Evolutionary conservation across 495 filamentous ascomycete species (phyloP), one percentile per base, ranked within the genome.

Genomic region (Hypomontagnella submonticulosa): DNA sequence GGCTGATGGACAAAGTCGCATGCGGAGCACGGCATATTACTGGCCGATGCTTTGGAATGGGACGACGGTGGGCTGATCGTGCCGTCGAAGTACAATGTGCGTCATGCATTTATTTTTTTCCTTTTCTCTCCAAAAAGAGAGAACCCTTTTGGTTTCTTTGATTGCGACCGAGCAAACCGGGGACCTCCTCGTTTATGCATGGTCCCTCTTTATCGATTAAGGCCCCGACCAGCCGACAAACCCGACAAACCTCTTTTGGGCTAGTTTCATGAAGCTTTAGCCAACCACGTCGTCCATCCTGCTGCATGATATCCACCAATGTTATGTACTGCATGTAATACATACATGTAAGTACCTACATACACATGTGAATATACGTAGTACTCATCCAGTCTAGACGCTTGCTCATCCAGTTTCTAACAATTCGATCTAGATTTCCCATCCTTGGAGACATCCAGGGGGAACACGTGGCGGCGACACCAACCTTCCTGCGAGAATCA

Each of bases 351-450:
- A 18, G 15, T 15, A 44, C 16, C 11, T 16, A 20, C 1, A 19
- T 19, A 4, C 15, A 18, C 23, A 20, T 19, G 9, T 44, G n/a
- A 3, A 27, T 27, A 6, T 6, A 27, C 3, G 23, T 27, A 27
- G 10, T 12, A 2, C 36, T 2, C 36, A 13, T 38, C 3, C 36
- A 38, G 36, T 13, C 9, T 38, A 3, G 36, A 11, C 36, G 11
- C 38, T 19, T 47, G 51, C 27, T 19, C 18, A 57, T 51, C 64
- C 27, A 19, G 50, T 55, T 68, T 36, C 47, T 48, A 27, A 68
- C 48, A 59, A 59, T 69, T 30, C 54, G 44, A 64, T 69, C 60
- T 64, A 57, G 66, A 63, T 60, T 63, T 59, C 40, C 49, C 58
- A 63, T 69, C 36, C 34, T 50, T 37, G 11, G 15, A 10, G 18